These are phyloP conservation scores for Francoa sonchifolia DNA, from an alignment of 441 rosid genomes.

Conservation along the genomic window DNA sequence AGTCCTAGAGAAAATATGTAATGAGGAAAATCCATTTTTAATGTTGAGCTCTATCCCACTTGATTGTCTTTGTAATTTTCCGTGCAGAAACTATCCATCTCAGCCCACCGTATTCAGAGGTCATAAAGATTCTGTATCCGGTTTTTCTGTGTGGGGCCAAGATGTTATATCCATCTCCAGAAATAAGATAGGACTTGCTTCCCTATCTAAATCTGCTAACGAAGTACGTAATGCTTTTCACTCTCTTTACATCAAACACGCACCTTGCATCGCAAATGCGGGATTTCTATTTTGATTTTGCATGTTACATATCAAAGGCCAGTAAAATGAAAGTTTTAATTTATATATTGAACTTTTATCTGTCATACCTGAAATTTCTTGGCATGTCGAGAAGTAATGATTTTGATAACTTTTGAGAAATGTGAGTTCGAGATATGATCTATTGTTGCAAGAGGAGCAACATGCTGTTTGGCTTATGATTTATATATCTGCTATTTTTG, in stretches of 20 bases:
- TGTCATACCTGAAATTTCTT: too few species aligned
- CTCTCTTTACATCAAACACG: neutral
- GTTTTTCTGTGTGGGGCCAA: constrained; percentile 78
- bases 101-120: constrained; percentile 49
- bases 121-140: constrained; percentile 62
- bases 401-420: too few species aligned
- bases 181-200: constrained; percentile 73
- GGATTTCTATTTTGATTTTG: neutral
- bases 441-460: neutral
- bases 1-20: neutral
- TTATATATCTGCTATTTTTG: neutral
- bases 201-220: constrained; percentile 41
- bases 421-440: neutral
- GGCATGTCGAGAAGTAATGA: too few species aligned
- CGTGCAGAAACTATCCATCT: constrained; percentile 44
- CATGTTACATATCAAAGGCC: neutral
- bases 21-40: neutral
- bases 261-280: constrained; percentile 1
- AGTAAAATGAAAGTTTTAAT: too few species aligned
- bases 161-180: constrained; percentile 82
- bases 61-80: constrained; percentile 5
- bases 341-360: too few species aligned
- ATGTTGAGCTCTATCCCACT: neutral
- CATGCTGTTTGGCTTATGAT: neutral
- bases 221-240: constrained; percentile 36